Conservation (phyloP, 345 rosid genomes). For the Ricinus communis region DNA sequence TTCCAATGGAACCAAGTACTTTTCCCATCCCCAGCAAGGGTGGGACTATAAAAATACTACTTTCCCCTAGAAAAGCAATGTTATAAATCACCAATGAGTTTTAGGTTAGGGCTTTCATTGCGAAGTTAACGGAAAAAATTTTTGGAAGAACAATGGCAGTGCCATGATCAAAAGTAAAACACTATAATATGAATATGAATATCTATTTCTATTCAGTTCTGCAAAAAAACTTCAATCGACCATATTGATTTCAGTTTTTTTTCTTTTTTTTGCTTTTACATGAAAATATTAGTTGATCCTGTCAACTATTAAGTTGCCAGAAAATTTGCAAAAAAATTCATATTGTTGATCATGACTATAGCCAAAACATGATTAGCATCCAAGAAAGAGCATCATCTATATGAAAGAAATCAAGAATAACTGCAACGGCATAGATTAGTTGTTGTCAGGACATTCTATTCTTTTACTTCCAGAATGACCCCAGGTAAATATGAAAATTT, state of each 20-base stretch:
- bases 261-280: background rate
- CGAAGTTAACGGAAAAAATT: background rate
- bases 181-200: background rate
- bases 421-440: background rate
- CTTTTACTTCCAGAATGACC: background rate
- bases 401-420: background rate
- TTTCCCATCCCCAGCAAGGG: constrained; percentile 83
- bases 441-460: constrained; percentile 1
- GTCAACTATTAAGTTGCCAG: background rate
- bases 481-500: background rate
- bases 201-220: constrained; percentile 2
- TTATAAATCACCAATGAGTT: constrained; percentile 2
- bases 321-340: background rate
- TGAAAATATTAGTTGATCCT: background rate
- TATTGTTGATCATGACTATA: background rate
- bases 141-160: background rate
- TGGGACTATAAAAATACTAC: constrained; percentile 55
- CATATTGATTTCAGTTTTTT: background rate
- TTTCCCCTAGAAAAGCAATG: constrained; percentile 43
- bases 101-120: background rate
- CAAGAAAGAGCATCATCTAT: background rate
- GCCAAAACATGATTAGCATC: background rate
- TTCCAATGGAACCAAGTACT: constrained; percentile 60
- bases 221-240: background rate
- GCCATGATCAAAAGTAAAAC: background rate